These are phyloP conservation scores for Saccharomyces jurei DNA, from an alignment of 805 yeast genomes.

Conservation along the genomic window DNA sequence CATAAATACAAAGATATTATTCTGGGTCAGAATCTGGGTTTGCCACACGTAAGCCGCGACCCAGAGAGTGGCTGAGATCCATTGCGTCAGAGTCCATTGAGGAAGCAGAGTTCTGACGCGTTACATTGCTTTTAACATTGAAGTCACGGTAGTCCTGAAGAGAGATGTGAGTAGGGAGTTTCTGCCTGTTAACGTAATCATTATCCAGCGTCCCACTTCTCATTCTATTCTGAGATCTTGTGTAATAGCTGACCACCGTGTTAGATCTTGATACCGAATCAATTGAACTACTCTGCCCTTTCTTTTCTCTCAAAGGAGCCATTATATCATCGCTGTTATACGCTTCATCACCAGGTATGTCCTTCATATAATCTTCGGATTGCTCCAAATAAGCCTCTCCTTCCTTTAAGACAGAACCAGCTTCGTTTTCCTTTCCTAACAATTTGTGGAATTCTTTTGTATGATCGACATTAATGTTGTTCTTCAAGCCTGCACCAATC, in stretches of 20 bases:
- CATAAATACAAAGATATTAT: slow-evolving; percentile 1
- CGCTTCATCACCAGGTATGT: slow-evolving; percentile 33
- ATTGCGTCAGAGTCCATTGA: slow-evolving; percentile 4
- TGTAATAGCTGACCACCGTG: slow-evolving; percentile 28
- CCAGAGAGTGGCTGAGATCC: slow-evolving; percentile 8
- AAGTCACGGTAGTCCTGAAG: slow-evolving; percentile 12
- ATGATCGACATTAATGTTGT: slow-evolving; percentile 18
- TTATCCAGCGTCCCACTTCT: slow-evolving; percentile 24
- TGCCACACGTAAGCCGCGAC: slow-evolving; percentile 20
- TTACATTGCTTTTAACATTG: background rate
- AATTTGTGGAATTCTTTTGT: slow-evolving; percentile 28
- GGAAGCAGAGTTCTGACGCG: slow-evolving; percentile 1
- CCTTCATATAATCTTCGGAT: slow-evolving; percentile 21
- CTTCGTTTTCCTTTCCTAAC: slow-evolving; percentile 15
- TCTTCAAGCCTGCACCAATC: background rate
- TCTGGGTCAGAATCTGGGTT: slow-evolving; percentile 27
- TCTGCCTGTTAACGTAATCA: slow-evolving; percentile 12
- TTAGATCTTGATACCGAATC: slow-evolving; percentile 17
- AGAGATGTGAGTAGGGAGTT: slow-evolving; percentile 17
- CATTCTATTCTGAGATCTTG: slow-evolving; percentile 22
- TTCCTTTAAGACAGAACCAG: slow-evolving; percentile 1
- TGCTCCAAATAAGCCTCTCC: slow-evolving; percentile 10
- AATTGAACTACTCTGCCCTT: background rate
- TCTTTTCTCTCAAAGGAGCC: slow-evolving; percentile 27
- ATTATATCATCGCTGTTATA: slow-evolving; percentile 29